Base-by-base conservation (phyloP, 306 rosid species). In the Coriaria nepalensis region DNA sequence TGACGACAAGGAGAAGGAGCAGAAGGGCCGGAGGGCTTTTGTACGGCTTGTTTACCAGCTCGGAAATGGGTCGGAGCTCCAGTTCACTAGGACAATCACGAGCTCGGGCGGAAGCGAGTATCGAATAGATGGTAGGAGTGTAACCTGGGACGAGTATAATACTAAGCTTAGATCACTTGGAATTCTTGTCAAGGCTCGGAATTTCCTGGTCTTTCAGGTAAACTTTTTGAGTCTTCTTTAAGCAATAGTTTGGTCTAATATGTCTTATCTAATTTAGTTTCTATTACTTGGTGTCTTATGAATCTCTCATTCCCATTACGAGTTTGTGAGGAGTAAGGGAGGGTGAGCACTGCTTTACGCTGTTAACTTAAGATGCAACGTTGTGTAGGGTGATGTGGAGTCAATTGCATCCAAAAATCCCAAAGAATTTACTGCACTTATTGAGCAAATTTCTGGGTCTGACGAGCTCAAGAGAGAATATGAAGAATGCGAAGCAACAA, bases 161-260 rank as follows among this genome's bases (percentile, higher is more conserved):
- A 73, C 71, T 9, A 79, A 42, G 52, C 83, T 38, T 20, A 77
- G 76, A 74, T 80, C 95, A 6, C 68, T 82, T n/a, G 98, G 96
- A n/a, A 80, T 92, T 56, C 93, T 92, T 2, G 93, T 92, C 61
- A 92, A 92, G 79, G 98, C 98, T 53, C 83, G 96, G 47, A 92
- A 92, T 80, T 92, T 92, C 60, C 77, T 92, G 9, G 98, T 92
- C 14, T 92, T 92, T 74, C 98, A 92, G 98, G 98, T 92, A 40
- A 53, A 14, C 13, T 46, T n/a, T 41, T 33, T 9, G 14, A 47
- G 35, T 37, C 33, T 12, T n/a, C 29, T 20, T 1, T 20, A 20
- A 20, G 29, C 29, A 1, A 20, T 20, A 20, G 29, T 20, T 20
- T 20, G 29, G 29, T 20, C 29, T 20, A 20, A 20, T 20, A 20